Base-by-base conservation (phyloP, 2,329 filamentous ascomycete genomes). In the Helotiales sp. region DNA sequence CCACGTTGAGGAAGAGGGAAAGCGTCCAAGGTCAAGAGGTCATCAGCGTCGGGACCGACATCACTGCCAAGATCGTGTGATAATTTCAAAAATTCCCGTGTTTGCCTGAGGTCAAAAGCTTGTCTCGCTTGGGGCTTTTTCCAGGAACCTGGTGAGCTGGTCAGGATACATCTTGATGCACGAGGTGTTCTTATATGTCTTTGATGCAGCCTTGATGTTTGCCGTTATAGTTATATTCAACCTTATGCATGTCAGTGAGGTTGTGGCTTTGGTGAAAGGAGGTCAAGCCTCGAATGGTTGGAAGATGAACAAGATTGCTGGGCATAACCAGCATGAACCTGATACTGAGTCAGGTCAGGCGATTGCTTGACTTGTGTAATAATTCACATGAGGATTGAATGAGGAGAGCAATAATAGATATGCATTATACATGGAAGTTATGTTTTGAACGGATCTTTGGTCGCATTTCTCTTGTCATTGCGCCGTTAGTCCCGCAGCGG, bases 141-240 rank as follows among this genome's bases (percentile, higher is more conserved):
- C n/a, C n/a, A n/a, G n/a, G n/a, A n/a, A 78, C 56, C 59, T 69
- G 0, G 66, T 75, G 64, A 78, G 78, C 1, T 69, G 73, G 25
- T 61, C 69, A 12, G 79, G 79, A 1, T 75, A 72, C 52, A 63
- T 81, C 6, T 67, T 78, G 7, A 25, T 27, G 25, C 70, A 75
- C 40, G 77, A 80, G 66, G 72, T 71, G 55, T 75, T 69, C 24
- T 54, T 78, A 12, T 77, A 77, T 58, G 68, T 73, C 10, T 76
- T 78, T 53, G 76, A 78, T 58, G 69, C 72, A 0, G 61, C 70
- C 8, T 69, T 75, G 19, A 78, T 78, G 76, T 62, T 73, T 24
- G 10, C 69, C 5, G 73, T 73, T 1, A 61, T 76, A 54, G 63
- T 71, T 0, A 19, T 74, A 40, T 67, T 77, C 52, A 70, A 69